Evolutionary conservation across 768 basidiomycete genomes (phyloP).

Genomic region (Paxillus ammoniavirescens): DNA sequence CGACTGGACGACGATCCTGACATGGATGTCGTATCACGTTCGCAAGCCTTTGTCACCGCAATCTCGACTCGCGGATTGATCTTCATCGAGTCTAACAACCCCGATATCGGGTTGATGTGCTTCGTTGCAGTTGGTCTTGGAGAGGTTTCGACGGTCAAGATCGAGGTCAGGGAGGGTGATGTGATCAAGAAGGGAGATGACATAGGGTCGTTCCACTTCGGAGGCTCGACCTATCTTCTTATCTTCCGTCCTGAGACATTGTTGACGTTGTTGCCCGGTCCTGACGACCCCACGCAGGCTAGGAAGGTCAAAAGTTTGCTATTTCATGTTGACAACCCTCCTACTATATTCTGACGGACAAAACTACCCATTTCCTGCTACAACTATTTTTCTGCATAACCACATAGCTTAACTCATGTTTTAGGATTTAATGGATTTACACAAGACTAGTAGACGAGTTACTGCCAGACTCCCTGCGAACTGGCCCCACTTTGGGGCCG

Average conservation of each 20-base stretch:
- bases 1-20: constrained; percentile 30
- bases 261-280: constrained; percentile 17
- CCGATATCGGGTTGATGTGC: constrained; percentile 53
- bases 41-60: constrained; percentile 39
- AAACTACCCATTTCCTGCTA: no score
- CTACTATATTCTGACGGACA: no score
- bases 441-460: no score
- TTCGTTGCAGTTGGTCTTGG: constrained; percentile 62
- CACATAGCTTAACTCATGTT: no score
- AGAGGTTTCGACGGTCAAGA: constrained; percentile 61
- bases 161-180: constrained; percentile 46
- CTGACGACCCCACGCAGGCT: background rate
- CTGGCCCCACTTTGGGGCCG: no score
- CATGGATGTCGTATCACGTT: constrained; percentile 20
- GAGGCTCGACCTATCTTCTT: constrained; percentile 51
- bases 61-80: constrained; percentile 54
- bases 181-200: constrained; percentile 51
- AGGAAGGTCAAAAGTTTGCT: constrained; percentile 18
- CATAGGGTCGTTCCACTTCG: constrained; percentile 64
- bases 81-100: constrained; percentile 57
- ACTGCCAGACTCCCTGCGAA: no score
- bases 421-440: no score
- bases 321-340: constrained; percentile 15
- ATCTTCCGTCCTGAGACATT: constrained; percentile 40
- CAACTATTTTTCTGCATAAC: no score